Evolutionary conservation across 2,329 filamentous ascomycete genomes (phyloP).

Genomic region (Penicillium hesseltinei): DNA sequence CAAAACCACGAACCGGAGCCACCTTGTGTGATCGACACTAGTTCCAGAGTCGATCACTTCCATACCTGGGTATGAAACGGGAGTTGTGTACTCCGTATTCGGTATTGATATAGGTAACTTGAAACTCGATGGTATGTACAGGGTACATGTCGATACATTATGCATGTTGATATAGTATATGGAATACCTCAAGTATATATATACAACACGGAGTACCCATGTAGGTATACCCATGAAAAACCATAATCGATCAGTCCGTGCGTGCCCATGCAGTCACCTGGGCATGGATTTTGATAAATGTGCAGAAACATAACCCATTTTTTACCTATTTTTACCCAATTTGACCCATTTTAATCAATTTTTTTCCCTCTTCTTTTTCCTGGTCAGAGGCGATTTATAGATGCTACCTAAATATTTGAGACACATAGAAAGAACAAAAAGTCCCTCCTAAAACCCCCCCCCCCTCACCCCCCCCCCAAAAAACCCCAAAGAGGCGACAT

Average conservation of each 20-base stretch:
- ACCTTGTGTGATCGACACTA: slow-evolving; percentile 25
- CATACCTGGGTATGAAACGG: not conserved
- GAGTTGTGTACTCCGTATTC: not conserved
- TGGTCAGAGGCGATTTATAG: not conserved
- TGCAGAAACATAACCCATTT: not conserved
- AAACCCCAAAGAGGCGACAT: slow-evolving; percentile 8
- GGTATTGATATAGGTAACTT: not conserved
- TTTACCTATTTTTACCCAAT: not conserved
- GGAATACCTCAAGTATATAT: too few species aligned
- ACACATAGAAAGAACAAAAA: not conserved
- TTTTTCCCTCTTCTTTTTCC: not conserved
- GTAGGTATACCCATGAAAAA: too few species aligned
- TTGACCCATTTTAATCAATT: not conserved
- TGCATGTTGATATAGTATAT: not conserved
- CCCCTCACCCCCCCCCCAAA: not conserved
- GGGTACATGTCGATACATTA: not conserved
- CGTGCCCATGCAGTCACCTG: not conserved
- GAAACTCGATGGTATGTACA: not conserved
- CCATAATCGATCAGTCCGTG: not conserved
- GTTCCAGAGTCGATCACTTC: slow-evolving; percentile 18
- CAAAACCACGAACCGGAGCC: slow-evolving; percentile 9
- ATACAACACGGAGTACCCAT: too few species aligned
- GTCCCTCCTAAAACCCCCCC: not conserved
- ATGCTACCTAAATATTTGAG: not conserved
- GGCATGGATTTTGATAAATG: not conserved